phyloP scores from a whole-genome alignment of 768 basidiomycete species.

The Daedaleopsis nitida region DNA sequence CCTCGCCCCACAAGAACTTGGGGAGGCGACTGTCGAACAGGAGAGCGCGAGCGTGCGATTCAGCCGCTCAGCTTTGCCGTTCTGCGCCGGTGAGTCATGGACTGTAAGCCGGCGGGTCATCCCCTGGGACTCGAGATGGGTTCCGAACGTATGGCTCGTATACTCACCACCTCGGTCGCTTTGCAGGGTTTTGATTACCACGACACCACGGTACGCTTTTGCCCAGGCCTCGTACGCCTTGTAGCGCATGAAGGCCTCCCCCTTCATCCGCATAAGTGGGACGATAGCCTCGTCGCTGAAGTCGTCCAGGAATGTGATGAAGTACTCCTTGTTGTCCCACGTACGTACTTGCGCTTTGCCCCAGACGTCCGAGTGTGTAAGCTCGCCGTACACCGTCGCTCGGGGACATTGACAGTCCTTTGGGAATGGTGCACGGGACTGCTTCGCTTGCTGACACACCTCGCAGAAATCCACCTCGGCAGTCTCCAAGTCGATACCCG shows the following conservation, averaged over 20 bases:
- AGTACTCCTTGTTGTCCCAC: constrained; percentile 14
- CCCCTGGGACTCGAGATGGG: constrained; percentile 20
- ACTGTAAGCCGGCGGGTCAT: constrained; percentile 18
- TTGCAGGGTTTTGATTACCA: constrained; percentile 18
- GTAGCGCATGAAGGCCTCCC: constrained; percentile 14
- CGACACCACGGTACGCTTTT: constrained; percentile 13
- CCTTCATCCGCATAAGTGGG: constrained; percentile 15
- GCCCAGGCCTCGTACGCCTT: constrained; percentile 22
- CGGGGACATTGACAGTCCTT: constrained; percentile 3
- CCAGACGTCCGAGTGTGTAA: constrained; percentile 42
- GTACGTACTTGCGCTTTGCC: constrained; percentile 32
- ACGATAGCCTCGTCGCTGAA: constrained; percentile 12
- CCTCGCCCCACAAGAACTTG: constrained; percentile 10
- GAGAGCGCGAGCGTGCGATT: constrained; percentile 19
- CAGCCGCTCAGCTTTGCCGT: constrained; percentile 17
- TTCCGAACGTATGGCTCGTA: constrained; percentile 13
- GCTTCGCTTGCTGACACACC: constrained; percentile 8
- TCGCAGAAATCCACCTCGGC: constrained; percentile 5
- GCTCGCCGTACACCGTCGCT: constrained; percentile 26
- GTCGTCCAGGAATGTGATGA: constrained; percentile 28
- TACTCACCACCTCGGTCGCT: constrained; percentile 28
- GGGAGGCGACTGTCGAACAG: constrained; percentile 8
- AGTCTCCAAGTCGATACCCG: constrained; percentile 8
- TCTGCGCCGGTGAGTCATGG: constrained; percentile 22
- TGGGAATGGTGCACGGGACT: neutral